A percentile compares a stretch with the other conserved stretches of the same genome.
phyloP scores from a whole-genome alignment of 1,284 basidiomycete genomes.

The Trametes polyzona region DNA sequence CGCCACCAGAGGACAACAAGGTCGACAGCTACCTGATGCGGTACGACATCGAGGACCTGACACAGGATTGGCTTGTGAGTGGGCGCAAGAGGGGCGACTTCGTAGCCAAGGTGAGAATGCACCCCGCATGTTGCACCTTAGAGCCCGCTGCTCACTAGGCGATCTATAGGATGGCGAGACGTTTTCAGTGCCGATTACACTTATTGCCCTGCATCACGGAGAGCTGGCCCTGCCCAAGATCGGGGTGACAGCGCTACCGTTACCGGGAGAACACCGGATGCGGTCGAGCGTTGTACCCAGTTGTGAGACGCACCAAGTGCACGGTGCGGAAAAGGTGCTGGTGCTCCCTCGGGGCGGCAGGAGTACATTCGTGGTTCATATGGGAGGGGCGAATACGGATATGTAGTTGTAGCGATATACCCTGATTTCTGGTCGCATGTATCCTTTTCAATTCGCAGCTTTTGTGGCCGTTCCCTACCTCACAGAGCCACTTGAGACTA shows the following conservation, averaged over 20 bases:
- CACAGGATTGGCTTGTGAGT: slow-evolving; percentile 82
- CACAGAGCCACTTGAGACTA: too few relatives aligned
- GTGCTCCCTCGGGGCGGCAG: slow-evolving; percentile 78
- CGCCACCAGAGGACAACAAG: slow-evolving; percentile 47
- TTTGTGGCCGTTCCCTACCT: too few relatives aligned
- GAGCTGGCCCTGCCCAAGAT: slow-evolving; percentile 73
- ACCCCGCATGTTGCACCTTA: background rate
- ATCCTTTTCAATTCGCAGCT: background rate
- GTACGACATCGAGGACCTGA: slow-evolving; percentile 78
- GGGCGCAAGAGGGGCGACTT: slow-evolving; percentile 82
- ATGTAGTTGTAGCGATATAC: slow-evolving; percentile 14
- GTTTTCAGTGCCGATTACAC: slow-evolving; percentile 61
- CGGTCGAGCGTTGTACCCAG: slow-evolving; percentile 61
- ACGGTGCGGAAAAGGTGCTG: slow-evolving; percentile 75
- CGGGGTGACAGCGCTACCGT: slow-evolving; percentile 60
- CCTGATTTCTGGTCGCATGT: background rate
- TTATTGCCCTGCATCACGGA: slow-evolving; percentile 81
- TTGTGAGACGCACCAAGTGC: slow-evolving; percentile 73
- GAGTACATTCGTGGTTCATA: slow-evolving; percentile 76
- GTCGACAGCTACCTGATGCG: slow-evolving; percentile 57
- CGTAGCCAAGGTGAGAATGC: slow-evolving; percentile 55
- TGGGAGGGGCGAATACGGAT: slow-evolving; percentile 47
- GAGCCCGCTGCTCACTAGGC: slow-evolving; percentile 7
- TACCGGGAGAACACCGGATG: slow-evolving; percentile 55
- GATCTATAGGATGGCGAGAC: slow-evolving; percentile 58